Conservation (phyloP, 2,329 filamentous ascomycete species). For the Uncinocarpus reesii region DNA sequence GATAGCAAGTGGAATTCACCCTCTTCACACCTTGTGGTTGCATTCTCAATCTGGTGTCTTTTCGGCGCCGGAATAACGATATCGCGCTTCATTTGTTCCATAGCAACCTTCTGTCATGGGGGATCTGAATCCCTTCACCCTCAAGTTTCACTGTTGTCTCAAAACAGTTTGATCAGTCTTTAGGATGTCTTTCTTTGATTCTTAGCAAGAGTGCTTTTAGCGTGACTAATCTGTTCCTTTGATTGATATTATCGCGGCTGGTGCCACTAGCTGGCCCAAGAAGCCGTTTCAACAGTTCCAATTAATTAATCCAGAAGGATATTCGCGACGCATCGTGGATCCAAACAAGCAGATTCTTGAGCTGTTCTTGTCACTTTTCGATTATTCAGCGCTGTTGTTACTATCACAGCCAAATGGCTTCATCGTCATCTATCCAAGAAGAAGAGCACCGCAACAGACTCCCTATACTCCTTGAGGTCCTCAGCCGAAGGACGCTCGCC, state of each 20-base stretch:
- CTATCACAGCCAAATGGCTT: constrained; percentile 1
- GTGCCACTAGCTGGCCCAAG: neutral
- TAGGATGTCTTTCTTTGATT: constrained; percentile 8
- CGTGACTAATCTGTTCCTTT: neutral
- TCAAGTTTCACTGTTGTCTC: constrained; percentile 9
- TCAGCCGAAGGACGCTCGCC: constrained; percentile 85
- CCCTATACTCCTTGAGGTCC: constrained; percentile 88
- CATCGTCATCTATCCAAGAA: constrained; percentile 25
- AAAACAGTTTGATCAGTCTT: neutral
- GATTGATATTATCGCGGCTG: neutral
- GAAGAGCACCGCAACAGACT: constrained; percentile 62
- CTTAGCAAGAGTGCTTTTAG: constrained; percentile 1
- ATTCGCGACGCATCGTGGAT: too few species aligned
- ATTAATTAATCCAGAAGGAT: too few species aligned
- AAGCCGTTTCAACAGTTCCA: too few species aligned
- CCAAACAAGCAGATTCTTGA: neutral
- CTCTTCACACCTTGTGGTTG: neutral
- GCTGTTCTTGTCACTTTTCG: neutral
- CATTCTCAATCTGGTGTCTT: neutral
- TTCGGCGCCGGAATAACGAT: constrained; percentile 5
- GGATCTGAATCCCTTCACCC: neutral
- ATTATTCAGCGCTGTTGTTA: neutral
- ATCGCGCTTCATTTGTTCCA: neutral
- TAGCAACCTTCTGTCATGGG: too few species aligned
- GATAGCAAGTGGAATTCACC: neutral